Conservation (phyloP, 495 filamentous ascomycete genomes). For the Amorphotheca resinae region DNA sequence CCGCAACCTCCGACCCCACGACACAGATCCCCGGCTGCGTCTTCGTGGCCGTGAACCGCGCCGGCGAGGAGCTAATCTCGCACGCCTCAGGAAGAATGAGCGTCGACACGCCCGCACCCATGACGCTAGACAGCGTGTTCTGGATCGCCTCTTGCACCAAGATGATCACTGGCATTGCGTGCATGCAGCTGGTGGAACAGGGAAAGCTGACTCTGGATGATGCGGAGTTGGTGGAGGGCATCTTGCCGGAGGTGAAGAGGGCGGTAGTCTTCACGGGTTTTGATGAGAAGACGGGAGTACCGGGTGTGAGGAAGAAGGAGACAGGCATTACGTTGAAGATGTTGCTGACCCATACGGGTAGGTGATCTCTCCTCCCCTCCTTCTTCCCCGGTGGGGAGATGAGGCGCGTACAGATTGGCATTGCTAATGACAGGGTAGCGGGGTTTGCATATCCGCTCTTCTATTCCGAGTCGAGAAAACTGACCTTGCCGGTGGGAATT, state of each 20-base stretch:
- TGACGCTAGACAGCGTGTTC: constrained; percentile 40
- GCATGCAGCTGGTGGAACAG: constrained; percentile 50
- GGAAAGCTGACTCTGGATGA: constrained; percentile 41
- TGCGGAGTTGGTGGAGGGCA: constrained; percentile 29
- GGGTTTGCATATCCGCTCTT: constrained; percentile 42
- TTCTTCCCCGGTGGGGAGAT: too few species aligned
- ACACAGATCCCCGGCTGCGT: constrained; percentile 33
- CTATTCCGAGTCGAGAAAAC: constrained; percentile 36
- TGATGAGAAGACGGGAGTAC: constrained; percentile 28
- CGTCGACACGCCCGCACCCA: constrained; percentile 25
- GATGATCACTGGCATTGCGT: constrained; percentile 39
- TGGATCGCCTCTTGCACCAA: constrained; percentile 54
- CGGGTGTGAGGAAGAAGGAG: constrained; percentile 34
- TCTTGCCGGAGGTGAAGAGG: constrained; percentile 38
- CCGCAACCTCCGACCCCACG: constrained; percentile 26
- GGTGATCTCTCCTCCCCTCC: too few species aligned
- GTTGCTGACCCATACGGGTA: constrained; percentile 48
- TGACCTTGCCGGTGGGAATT: constrained; percentile 31
- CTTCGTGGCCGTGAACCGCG: constrained; percentile 33
- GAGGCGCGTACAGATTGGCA: too few species aligned
- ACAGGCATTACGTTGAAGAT: constrained; percentile 47
- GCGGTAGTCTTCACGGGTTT: constrained; percentile 33
- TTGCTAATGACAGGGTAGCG: too few species aligned
- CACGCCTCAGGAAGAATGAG: constrained; percentile 35
- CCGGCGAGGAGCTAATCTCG: constrained; percentile 36